Evolutionary conservation across 2,329 filamentous ascomycete species (phyloP).

Genomic region (Talaromyces sp.): DNA sequence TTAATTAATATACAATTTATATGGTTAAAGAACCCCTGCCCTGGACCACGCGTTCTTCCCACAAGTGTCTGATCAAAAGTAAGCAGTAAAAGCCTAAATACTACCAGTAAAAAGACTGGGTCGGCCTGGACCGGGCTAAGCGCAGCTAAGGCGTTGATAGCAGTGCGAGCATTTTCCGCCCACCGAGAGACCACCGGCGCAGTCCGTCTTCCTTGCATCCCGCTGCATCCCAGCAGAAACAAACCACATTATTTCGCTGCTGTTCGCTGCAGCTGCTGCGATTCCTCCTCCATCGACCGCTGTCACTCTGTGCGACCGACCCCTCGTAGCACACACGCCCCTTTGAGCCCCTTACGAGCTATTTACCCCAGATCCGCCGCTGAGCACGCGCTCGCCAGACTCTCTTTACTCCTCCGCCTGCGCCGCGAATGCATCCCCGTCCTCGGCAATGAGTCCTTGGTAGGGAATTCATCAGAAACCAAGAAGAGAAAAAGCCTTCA

Average conservation of each 20-base stretch:
- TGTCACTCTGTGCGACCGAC: neutral
- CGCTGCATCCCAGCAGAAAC: neutral
- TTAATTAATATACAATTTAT: too few species aligned
- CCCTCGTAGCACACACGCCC: neutral
- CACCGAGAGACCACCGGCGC: neutral
- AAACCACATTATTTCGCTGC: neutral
- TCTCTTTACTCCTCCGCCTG: neutral
- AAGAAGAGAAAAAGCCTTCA: neutral
- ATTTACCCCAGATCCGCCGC: neutral
- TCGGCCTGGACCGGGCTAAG: neutral
- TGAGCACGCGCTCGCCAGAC: neutral
- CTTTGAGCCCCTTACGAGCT: neutral
- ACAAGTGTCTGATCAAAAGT: neutral
- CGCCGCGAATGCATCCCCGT: neutral
- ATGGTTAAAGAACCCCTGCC: too few species aligned
- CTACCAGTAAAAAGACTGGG: too few species aligned
- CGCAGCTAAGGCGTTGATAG: neutral
- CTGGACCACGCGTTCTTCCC: too few species aligned
- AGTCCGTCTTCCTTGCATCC: neutral
- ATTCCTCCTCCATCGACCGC: neutral
- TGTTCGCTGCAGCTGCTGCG: neutral
- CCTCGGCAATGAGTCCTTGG: neutral
- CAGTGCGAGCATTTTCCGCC: neutral
- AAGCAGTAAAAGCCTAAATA: neutral
- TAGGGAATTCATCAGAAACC: neutral